Base-by-base conservation (phyloP, 805 yeast genomes). In the Sugiyamaella lignohabitans region DNA sequence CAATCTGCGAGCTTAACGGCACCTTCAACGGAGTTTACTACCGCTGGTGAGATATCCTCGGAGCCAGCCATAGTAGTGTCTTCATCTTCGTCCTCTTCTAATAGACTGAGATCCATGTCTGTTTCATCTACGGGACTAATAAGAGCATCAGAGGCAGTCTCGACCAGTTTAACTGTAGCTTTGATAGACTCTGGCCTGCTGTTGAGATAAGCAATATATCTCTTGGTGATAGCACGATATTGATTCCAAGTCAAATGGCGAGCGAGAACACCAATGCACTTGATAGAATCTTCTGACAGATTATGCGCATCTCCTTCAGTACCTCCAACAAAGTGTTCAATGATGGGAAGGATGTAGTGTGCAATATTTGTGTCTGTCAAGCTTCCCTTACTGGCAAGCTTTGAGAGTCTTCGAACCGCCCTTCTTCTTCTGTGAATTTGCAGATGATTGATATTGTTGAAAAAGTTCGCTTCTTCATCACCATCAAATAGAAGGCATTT, bases 341-440 rank as follows among this genome's bases (percentile, higher is more conserved):
- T 72, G 53, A 89, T 76, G 3, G 98, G 98, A 47, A 93, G 66
- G 38, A 93, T 58, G 60, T 83, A 88, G 58, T 86, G 93, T 0
- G 95, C 74, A 45, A 91, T 77, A 54, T 79, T 81, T 32, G 69
- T 66, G 21, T 76, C 76, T 0, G 76, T 63, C 4, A 89, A 63
- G 5, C 50, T 48, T 1, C 56, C 57, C 4, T 68, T 53, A 18
- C 62, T 48, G 4, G 78, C 74, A 38, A 72, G 57, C 3, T 71
- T 79, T 8, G 74, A 73, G 23, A 89, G 65, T 49, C 84, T 74
- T 57, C 79, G 75, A 19, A 91, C 72, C 0, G 98, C 95, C 57
- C 88, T 75, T 62, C 84, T 88, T 56, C 96, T 82, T 66, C 95
- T 78, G 59, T 83, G 87, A 6, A 83, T 57, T 67, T 91, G 98